These are phyloP conservation scores for Clonostachys sp. DNA, from an alignment of 2,329 filamentous ascomycete genomes.

Conservation along the genomic window DNA sequence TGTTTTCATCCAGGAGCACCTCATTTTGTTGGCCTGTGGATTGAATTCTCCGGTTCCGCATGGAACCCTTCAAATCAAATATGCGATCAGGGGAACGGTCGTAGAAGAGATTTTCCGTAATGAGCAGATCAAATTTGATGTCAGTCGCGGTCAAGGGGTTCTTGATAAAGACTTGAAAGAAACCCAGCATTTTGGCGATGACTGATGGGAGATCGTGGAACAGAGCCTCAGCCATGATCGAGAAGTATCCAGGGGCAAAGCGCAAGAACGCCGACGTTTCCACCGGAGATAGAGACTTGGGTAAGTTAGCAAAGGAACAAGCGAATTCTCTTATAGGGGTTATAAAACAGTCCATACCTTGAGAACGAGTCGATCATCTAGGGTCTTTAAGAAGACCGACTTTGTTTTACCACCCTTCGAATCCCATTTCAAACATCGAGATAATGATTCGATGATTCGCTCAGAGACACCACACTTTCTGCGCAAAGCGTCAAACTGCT, in stretches of 20 bases:
- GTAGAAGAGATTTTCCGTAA: slow-evolving; percentile 99
- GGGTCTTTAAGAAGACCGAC: slow-evolving; percentile 92
- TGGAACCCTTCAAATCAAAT: slow-evolving; percentile 95
- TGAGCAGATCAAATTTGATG: slow-evolving; percentile 87
- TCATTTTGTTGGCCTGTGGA: slow-evolving; percentile 94
- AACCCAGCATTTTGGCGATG: slow-evolving; percentile 98
- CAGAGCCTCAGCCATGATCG: slow-evolving; percentile 91
- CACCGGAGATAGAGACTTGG: slow-evolving; percentile 80
- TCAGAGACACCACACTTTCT: slow-evolving; percentile 91
- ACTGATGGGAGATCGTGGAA: slow-evolving; percentile 95
- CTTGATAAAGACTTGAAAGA: slow-evolving; percentile 96
- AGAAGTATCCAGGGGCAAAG: slow-evolving; percentile 96
- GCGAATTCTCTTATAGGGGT: too few species aligned
- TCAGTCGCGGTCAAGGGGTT: slow-evolving; percentile 88
- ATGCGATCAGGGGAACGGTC: slow-evolving; percentile 85
- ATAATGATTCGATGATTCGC: slow-evolving; percentile 91
- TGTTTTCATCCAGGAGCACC: slow-evolving; percentile 94
- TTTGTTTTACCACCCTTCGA: slow-evolving; percentile 98
- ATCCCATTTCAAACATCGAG: slow-evolving; percentile 95
- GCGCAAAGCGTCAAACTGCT: slow-evolving; percentile 93
- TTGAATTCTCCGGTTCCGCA: slow-evolving; percentile 97
- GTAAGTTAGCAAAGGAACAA: too few species aligned
- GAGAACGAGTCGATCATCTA: slow-evolving; percentile 89
- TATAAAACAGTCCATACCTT: too few species aligned
- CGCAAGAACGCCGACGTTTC: slow-evolving; percentile 92